These are phyloP conservation scores for Quillaja saponaria DNA, from an alignment of 306 rosid species.

Conservation along the genomic window DNA sequence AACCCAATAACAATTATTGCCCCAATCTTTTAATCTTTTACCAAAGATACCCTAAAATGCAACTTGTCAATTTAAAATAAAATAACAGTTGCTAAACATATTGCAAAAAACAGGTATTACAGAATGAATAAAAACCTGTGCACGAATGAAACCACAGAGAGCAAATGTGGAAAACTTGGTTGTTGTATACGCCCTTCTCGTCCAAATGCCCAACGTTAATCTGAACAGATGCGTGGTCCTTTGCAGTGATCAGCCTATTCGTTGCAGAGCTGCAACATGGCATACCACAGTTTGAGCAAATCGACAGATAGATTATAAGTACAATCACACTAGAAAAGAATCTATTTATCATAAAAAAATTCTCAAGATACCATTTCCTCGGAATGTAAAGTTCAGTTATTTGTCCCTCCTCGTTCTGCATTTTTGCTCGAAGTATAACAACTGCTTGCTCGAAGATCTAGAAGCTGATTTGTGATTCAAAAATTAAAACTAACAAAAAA, in stretches of 20 bases:
- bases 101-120: neutral
- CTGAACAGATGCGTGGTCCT: constrained; percentile 84
- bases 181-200: constrained; percentile 67
- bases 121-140: constrained; percentile 52
- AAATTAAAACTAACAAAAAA: too few relatives aligned
- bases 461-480: neutral
- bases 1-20: too few relatives aligned
- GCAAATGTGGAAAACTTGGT: constrained; percentile 69
- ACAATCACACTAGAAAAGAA: neutral
- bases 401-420: constrained; percentile 55
- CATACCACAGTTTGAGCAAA: neutral
- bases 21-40: neutral
- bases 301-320: neutral
- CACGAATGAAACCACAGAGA: constrained; percentile 71
- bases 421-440: constrained; percentile 7
- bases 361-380: constrained; percentile 41
- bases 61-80: neutral
- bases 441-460: neutral
- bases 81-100: neutral
- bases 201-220: constrained; percentile 75
- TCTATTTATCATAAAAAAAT: neutral
- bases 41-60: neutral
- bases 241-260: constrained; percentile 68
- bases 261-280: constrained; percentile 64
- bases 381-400: constrained; percentile 54